phyloP scores from a whole-genome alignment of 768 basidiomycete genomes.

The Mrakia gelida region DNA sequence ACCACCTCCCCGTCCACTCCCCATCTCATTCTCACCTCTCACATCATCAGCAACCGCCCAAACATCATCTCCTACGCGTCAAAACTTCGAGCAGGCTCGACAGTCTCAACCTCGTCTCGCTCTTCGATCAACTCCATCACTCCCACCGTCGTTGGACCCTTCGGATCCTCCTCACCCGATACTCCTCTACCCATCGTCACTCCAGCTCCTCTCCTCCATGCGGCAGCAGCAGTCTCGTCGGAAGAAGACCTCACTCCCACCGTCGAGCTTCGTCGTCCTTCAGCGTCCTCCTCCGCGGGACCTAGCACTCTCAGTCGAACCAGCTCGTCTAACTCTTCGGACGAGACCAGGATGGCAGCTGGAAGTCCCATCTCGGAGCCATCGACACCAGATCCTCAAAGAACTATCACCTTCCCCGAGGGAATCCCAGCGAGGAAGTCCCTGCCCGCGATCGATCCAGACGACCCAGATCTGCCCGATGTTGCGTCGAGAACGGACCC shows the following conservation, averaged over 20 bases:
- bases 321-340: too few relatives aligned
- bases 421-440: not conserved
- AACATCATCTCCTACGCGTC: constrained; percentile 14
- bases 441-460: not conserved
- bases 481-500: not conserved
- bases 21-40: constrained; percentile 9
- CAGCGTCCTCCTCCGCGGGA: not conserved
- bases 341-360: too few relatives aligned
- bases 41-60: constrained; percentile 7
- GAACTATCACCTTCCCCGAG: not conserved
- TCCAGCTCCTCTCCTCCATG: not conserved
- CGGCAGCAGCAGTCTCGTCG: not conserved
- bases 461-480: constrained; percentile 14
- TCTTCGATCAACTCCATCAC: not conserved
- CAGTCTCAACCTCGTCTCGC: not conserved
- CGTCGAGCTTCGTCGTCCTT: not conserved
- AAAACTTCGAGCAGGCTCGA: not conserved
- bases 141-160: constrained; percentile 3
- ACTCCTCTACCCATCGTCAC: not conserved
- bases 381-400: not conserved
- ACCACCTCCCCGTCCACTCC: not conserved
- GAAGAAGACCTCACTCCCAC: not conserved
- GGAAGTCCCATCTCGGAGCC: too few relatives aligned
- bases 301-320: too few relatives aligned
- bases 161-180: not conserved